These are phyloP conservation scores for Candida loeiensis DNA, from an alignment of 805 yeast genomes.

Conservation along the genomic window DNA sequence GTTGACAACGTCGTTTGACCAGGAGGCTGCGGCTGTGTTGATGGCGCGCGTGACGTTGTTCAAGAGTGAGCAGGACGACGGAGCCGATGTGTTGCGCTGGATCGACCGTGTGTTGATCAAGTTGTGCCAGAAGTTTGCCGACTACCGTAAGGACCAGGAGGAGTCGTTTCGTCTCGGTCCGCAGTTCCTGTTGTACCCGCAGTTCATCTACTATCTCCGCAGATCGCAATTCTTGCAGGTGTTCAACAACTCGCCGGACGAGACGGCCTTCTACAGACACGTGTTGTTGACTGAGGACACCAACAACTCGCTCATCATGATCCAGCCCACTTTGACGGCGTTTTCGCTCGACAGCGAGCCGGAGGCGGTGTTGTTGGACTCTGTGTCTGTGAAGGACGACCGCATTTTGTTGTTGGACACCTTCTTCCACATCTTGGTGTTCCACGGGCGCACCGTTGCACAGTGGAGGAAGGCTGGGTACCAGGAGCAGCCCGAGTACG, in stretches of 20 bases:
- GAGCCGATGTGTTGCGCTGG: constrained; percentile 92
- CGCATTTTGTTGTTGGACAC: constrained; percentile 87
- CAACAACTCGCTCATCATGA: constrained; percentile 90
- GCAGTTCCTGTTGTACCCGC: constrained; percentile 86
- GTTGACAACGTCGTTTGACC: constrained; percentile 77
- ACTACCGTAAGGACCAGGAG: constrained; percentile 83
- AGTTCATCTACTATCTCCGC: constrained; percentile 91
- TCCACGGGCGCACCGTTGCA: constrained; percentile 92
- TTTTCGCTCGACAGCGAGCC: constrained; percentile 77
- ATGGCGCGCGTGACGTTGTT: constrained; percentile 88
- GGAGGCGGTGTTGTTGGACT: constrained; percentile 87
- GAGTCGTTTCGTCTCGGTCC: constrained; percentile 78
- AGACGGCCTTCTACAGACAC: constrained; percentile 95
- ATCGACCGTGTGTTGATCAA: constrained; percentile 87
- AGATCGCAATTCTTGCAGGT: constrained; percentile 95
- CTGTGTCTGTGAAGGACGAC: constrained; percentile 87
- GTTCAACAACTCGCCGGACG: constrained; percentile 98
- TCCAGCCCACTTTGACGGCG: constrained; percentile 92
- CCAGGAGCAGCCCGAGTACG: constrained; percentile 88
- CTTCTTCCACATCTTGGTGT: constrained; percentile 92
- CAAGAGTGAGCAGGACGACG: constrained; percentile 76
- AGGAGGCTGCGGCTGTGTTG: constrained; percentile 95
- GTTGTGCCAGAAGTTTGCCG: constrained; percentile 90
- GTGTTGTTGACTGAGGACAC: constrained; percentile 88
- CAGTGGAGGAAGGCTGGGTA: constrained; percentile 95